phyloP scores from a whole-genome alignment of 2,329 filamentous ascomycete genomes.

The Zymoseptoria brevis region DNA sequence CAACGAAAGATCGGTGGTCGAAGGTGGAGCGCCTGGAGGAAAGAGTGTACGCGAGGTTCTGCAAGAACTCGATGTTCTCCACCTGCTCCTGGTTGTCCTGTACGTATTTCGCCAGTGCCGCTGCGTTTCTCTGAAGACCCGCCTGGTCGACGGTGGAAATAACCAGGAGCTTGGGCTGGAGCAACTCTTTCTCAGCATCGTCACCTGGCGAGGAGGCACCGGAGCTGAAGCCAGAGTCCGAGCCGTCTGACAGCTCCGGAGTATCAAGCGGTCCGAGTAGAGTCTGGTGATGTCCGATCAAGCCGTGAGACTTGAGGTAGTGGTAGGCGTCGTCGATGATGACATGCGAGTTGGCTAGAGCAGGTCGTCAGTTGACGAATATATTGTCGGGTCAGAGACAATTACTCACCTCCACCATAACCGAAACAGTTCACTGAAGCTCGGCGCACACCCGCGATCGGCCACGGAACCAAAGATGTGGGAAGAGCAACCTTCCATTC shows the following conservation, averaged over 20 bases:
- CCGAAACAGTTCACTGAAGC: constrained; percentile 20
- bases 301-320: constrained; percentile 4
- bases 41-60: constrained; percentile 8
- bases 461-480: constrained; percentile 22
- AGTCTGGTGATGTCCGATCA: constrained; percentile 7
- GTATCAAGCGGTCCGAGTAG: background rate
- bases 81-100: background rate
- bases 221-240: background rate
- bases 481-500: constrained; percentile 16
- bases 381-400: background rate
- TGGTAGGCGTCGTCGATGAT: constrained; percentile 20
- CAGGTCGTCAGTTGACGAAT: background rate
- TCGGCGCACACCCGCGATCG: constrained; percentile 14
- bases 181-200: background rate
- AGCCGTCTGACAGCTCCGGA: background rate
- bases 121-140: background rate
- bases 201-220: background rate
- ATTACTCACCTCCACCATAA: constrained; percentile 15
- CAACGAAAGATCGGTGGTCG: constrained; percentile 2
- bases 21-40: constrained; percentile 4
- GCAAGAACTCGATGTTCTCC: background rate
- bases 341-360: constrained; percentile 19
- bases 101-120: background rate
- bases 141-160: background rate
- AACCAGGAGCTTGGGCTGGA: background rate